Conservation (phyloP, 2,329 filamentous ascomycete species). For the Clonostachys rosea region DNA sequence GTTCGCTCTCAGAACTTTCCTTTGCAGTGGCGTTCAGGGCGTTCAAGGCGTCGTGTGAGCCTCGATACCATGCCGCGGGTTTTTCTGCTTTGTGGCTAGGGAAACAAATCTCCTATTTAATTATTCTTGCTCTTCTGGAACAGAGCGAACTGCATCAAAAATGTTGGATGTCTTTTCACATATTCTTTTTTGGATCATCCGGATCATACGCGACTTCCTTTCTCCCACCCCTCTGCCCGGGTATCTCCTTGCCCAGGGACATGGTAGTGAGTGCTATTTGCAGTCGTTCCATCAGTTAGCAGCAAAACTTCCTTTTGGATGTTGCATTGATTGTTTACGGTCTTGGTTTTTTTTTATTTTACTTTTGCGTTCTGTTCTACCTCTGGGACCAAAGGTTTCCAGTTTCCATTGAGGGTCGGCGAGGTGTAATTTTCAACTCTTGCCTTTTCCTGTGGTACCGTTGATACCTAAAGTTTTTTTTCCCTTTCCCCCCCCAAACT, state of each 20-base stretch:
- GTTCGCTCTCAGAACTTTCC: neutral
- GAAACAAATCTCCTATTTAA: neutral
- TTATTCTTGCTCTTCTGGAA: neutral
- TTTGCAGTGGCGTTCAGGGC: slow-evolving; percentile 5
- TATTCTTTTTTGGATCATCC: neutral
- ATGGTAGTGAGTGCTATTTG: too few relatives aligned
- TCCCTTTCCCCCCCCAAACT: too few relatives aligned
- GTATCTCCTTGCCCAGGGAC: neutral
- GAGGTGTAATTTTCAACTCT: too few relatives aligned
- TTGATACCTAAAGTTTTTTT: too few relatives aligned
- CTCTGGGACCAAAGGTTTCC: too few relatives aligned
- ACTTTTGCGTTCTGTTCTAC: too few relatives aligned
- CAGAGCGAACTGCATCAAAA: neutral
- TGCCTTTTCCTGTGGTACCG: too few relatives aligned
- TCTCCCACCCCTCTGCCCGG: neutral
- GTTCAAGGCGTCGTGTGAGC: slow-evolving; percentile 5
- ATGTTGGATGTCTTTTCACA: neutral
- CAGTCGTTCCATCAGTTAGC: too few relatives aligned
- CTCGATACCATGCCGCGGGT: slow-evolving; percentile 2
- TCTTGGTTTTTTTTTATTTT: too few relatives aligned
- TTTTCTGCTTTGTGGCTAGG: slow-evolving; percentile 1
- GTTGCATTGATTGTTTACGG: too few relatives aligned
- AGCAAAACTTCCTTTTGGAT: too few relatives aligned
- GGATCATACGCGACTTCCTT: neutral
- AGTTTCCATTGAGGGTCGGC: too few relatives aligned